Percentiles rank a stretch among this genome's conserved stretches.
These are phyloP conservation scores for Hygrophoropsis aurantiaca DNA, from an alignment of 768 basidiomycete genomes.

Conservation along the genomic window DNA sequence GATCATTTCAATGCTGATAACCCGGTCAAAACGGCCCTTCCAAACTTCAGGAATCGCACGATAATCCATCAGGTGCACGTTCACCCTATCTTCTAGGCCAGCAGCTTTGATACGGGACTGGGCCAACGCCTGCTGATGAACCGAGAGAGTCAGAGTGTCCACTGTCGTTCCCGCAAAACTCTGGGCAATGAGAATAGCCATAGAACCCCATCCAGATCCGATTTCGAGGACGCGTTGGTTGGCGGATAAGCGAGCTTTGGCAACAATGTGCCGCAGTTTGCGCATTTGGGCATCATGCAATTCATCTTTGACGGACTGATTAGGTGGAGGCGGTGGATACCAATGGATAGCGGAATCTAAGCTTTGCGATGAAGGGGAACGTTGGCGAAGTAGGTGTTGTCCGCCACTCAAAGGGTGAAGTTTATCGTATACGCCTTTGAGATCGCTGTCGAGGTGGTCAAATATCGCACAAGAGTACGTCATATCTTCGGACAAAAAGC, in stretches of 20 bases:
- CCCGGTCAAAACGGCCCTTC: slow-evolving; percentile 63
- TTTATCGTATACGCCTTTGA: slow-evolving; percentile 25
- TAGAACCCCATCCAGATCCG: slow-evolving; percentile 77
- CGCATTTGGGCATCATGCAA: slow-evolving; percentile 55
- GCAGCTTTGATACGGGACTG: slow-evolving; percentile 51
- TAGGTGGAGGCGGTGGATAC: slow-evolving; percentile 7
- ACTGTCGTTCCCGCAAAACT: slow-evolving; percentile 56
- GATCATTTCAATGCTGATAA: slow-evolving; percentile 78
- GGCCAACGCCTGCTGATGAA: slow-evolving; percentile 61
- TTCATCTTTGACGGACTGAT: slow-evolving; percentile 18
- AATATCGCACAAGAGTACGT: slow-evolving; percentile 78
- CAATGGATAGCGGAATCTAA: not conserved
- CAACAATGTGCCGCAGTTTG: slow-evolving; percentile 63
- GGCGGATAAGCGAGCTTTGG: slow-evolving; percentile 58
- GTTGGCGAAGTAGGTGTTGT: slow-evolving; percentile 31
- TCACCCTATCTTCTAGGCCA: slow-evolving; percentile 52
- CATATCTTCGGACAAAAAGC: slow-evolving; percentile 69
- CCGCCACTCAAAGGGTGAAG: slow-evolving; percentile 37
- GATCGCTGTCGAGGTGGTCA: slow-evolving; percentile 59
- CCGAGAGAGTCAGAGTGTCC: slow-evolving; percentile 72
- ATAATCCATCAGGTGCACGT: slow-evolving; percentile 78
- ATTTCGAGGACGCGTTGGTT: slow-evolving; percentile 67
- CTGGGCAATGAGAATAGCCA: slow-evolving; percentile 62
- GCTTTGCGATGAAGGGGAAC: slow-evolving; percentile 23
- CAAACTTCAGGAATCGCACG: slow-evolving; percentile 61